phyloP scores from a whole-genome alignment of 345 rosid genomes.

The Ceriops zippeliana region DNA sequence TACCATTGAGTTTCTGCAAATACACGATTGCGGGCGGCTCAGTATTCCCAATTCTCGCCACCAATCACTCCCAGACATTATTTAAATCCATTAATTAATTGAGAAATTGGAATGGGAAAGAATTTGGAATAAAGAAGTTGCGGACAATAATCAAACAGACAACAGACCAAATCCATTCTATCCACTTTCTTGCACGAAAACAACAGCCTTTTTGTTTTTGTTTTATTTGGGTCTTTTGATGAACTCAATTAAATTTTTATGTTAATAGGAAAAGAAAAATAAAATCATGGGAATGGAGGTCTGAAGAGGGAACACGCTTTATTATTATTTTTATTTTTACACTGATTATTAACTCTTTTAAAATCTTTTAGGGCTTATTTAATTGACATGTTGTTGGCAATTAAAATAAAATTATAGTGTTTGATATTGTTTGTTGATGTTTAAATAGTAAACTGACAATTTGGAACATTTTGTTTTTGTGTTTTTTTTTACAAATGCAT shows the following conservation, averaged over 20 bases:
- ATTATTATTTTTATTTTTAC: not conserved
- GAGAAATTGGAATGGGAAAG: not conserved
- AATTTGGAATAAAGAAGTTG: not conserved
- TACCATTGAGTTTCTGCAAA: not conserved
- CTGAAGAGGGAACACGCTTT: conserved; percentile 5
- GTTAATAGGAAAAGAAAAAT: not conserved
- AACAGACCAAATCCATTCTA: conserved; percentile 10
- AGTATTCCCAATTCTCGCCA: conserved; percentile 50
- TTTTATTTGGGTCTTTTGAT: not conserved
- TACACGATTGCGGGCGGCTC: conserved; percentile 38
- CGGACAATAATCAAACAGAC: conserved; percentile 6
- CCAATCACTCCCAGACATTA: conserved; percentile 43
- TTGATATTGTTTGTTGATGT: not conserved
- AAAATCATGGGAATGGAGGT: not conserved
- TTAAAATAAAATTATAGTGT: not conserved
- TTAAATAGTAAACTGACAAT: not conserved
- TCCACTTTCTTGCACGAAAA: not conserved
- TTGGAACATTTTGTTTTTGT: too few species aligned
- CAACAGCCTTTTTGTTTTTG: not conserved
- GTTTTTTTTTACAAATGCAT: too few species aligned
- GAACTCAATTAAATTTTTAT: not conserved
- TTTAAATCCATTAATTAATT: not conserved
- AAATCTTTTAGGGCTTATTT: too few species aligned
- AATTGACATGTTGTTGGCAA: not conserved
- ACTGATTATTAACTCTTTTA: too few species aligned